Evolutionary conservation across 1,284 basidiomycete species (phyloP).

Genomic region (Veloboletus limbatus): DNA sequence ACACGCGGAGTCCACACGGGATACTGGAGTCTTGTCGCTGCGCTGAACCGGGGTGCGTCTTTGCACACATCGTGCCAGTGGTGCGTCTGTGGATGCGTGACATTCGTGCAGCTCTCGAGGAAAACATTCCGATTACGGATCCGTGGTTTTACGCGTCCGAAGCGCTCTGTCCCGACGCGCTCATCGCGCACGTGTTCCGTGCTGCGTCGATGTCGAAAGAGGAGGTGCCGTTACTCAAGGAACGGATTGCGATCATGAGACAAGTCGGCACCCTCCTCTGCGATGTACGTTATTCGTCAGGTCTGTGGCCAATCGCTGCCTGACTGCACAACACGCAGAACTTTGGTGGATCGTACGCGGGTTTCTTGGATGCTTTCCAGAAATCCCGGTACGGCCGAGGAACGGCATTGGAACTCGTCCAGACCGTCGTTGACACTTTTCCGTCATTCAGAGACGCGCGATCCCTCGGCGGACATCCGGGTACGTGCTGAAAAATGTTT

Average conservation of each 20-base stretch:
- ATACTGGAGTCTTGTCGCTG: slow-evolving; percentile 80
- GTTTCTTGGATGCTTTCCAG: slow-evolving; percentile 63
- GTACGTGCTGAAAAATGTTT: slow-evolving; percentile 44
- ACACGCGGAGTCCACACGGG: slow-evolving; percentile 59
- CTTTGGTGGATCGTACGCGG: slow-evolving; percentile 69
- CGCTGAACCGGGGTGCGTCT: slow-evolving; percentile 65
- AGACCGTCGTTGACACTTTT: slow-evolving; percentile 66
- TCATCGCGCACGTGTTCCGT: slow-evolving; percentile 67
- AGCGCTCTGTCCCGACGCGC: slow-evolving; percentile 57
- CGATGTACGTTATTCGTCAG: slow-evolving; percentile 43
- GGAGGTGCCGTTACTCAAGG: slow-evolving; percentile 58
- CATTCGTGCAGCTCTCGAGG: slow-evolving; percentile 47
- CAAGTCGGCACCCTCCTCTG: slow-evolving; percentile 68
- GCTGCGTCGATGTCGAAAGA: slow-evolving; percentile 56
- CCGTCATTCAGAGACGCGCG: slow-evolving; percentile 75
- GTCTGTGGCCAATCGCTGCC: slow-evolving; percentile 6
- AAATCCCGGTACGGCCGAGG: slow-evolving; percentile 47
- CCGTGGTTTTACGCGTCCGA: slow-evolving; percentile 73
- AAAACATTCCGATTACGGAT: slow-evolving; percentile 70
- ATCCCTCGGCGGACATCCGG: slow-evolving; percentile 51
- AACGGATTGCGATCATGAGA: slow-evolving; percentile 71
- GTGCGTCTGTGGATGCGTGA: neutral
- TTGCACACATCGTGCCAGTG: neutral
- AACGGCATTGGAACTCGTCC: slow-evolving; percentile 69
- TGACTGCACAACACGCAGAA: slow-evolving; percentile 41